A percentile compares a stretch with the other conserved stretches of the same genome.
Evolutionary conservation across 306 rosid genomes (phyloP).

Genomic region (Neltuma alba): DNA sequence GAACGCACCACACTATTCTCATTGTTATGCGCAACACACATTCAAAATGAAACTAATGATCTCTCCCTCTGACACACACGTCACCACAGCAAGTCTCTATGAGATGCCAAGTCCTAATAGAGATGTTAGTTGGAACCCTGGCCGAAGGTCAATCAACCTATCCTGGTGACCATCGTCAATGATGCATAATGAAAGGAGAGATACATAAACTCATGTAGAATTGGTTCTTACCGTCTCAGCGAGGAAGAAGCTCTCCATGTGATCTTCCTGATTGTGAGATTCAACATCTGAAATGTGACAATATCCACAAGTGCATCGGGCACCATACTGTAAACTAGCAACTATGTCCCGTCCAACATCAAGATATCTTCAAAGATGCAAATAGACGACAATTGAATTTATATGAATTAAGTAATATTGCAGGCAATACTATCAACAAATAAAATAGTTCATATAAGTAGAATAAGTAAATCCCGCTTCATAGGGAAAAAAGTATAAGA

Average conservation of each 20-base stretch:
- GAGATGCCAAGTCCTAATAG: constrained; percentile 12
- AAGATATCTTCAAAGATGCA: constrained; percentile 72
- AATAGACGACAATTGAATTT: constrained; percentile 23
- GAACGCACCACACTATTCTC: neutral
- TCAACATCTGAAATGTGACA: constrained; percentile 98
- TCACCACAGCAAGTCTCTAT: neutral
- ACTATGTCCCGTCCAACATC: constrained; percentile 95
- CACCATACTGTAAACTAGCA: constrained; percentile 86
- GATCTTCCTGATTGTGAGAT: constrained; percentile 87
- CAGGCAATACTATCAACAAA: constrained; percentile 9
- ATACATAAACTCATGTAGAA: constrained; percentile 21
- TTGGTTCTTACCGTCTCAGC: constrained; percentile 83
- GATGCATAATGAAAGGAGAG: constrained; percentile 32
- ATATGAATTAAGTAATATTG: constrained; percentile 19
- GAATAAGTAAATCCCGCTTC: constrained; percentile 7
- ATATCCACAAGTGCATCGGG: constrained; percentile 93
- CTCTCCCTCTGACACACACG: neutral
- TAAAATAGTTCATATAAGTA: constrained; percentile 16
- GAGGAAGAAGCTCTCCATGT: constrained; percentile 98
- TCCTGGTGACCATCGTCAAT: constrained; percentile 27
- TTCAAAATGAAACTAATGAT: neutral
- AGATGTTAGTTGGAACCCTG: constrained; percentile 16
- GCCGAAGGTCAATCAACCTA: constrained; percentile 6
- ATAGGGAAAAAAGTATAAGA: neutral
- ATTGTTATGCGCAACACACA: neutral